Percentiles rank a stretch among this genome's conserved stretches.
phyloP scores from a whole-genome alignment of 2,329 filamentous ascomycete species.

The Leptoxyphium fumago region DNA sequence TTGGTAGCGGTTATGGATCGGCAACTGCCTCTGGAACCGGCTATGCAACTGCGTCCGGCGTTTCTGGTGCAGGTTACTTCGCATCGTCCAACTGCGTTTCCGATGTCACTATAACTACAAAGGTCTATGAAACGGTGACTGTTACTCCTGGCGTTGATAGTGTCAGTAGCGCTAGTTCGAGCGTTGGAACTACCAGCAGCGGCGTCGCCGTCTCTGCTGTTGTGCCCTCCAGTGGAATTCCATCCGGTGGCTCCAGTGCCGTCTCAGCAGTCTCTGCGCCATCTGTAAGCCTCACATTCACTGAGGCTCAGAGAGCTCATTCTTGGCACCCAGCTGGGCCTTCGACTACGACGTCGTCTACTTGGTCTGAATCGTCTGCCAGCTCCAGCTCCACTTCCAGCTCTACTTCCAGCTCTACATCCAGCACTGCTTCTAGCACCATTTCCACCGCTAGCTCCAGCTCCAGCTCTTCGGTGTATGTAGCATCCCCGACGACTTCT shows the following conservation, averaged over 20 bases:
- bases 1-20: slow-evolving; percentile 6
- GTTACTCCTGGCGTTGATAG: slow-evolving; percentile 3
- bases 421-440: slow-evolving; percentile 1
- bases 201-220: slow-evolving; percentile 2
- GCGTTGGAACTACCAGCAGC: slow-evolving; percentile 5
- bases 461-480: slow-evolving; percentile 1
- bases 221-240: slow-evolving; percentile 2
- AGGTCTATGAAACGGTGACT: slow-evolving; percentile 26
- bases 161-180: not conserved
- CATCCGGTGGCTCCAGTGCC: slow-evolving; percentile 1
- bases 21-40: slow-evolving; percentile 6
- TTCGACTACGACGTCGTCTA: slow-evolving; percentile 1
- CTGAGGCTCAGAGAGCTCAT: slow-evolving; percentile 1
- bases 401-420: not conserved
- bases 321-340: not conserved
- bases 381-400: slow-evolving; percentile 1
- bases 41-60: slow-evolving; percentile 2
- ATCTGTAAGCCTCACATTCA: slow-evolving; percentile 1
- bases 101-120: slow-evolving; percentile 26
- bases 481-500: slow-evolving; percentile 4
- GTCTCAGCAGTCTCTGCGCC: slow-evolving; percentile 1
- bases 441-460: not conserved
- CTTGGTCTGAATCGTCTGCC: slow-evolving; percentile 4
- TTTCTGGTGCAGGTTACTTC: slow-evolving; percentile 11
- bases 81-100: slow-evolving; percentile 7